phyloP scores from a whole-genome alignment of 2,329 filamentous ascomycete genomes.

The Beauveria scarabaeidicola region DNA sequence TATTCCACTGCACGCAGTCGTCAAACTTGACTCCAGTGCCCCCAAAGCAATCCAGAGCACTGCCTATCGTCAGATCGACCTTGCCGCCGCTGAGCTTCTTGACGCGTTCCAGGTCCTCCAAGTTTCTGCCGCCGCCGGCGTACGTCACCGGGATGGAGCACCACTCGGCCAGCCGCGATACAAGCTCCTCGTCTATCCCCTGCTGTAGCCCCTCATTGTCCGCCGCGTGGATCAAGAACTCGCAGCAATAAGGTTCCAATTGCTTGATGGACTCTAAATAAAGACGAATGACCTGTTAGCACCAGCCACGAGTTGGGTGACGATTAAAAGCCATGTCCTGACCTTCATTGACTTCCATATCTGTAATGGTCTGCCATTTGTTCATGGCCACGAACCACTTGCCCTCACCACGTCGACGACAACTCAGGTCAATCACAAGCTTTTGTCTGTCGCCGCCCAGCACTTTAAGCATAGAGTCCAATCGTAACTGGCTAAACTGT shows the following conservation, averaged over 20 bases:
- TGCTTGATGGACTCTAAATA: conserved; percentile 63
- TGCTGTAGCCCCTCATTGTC: conserved; percentile 92
- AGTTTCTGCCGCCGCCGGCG: conserved; percentile 78
- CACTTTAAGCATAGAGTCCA: conserved; percentile 64
- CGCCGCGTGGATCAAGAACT: conserved; percentile 94
- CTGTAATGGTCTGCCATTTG: conserved; percentile 96
- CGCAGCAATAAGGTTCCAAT: conserved; percentile 86
- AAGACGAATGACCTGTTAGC: neutral
- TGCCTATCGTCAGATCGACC: conserved; percentile 92
- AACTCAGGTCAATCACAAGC: conserved; percentile 92
- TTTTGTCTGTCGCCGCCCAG: conserved; percentile 68
- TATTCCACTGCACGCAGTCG: conserved; percentile 87
- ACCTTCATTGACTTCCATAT: conserved; percentile 90
- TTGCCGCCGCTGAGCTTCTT: conserved; percentile 68
- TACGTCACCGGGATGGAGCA: conserved; percentile 92
- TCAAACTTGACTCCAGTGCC: conserved; percentile 78
- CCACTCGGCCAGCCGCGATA: conserved; percentile 70
- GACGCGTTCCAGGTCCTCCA: conserved; percentile 77
- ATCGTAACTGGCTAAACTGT: conserved; percentile 66
- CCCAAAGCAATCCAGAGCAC: conserved; percentile 92
- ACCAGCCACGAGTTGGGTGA: neutral
- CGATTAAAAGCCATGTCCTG: conserved; percentile 16
- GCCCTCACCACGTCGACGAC: conserved; percentile 60
- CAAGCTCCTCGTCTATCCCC: conserved; percentile 81
- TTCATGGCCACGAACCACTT: conserved; percentile 98